Evolutionary conservation across 202 grass and related monocot species (phyloP).

Genomic region (Saccharum hybrid): DNA sequence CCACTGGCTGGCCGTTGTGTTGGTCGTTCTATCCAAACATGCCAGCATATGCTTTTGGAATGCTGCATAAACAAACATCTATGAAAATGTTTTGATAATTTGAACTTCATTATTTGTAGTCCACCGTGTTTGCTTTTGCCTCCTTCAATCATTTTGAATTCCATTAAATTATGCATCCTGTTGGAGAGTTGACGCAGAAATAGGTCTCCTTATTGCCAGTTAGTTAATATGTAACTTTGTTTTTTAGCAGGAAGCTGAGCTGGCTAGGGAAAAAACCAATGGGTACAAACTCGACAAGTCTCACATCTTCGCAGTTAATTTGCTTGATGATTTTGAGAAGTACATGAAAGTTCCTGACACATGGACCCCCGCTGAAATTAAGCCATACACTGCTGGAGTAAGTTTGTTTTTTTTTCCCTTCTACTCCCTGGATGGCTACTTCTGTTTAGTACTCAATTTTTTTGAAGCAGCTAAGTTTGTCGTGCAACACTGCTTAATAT

Average conservation of each 20-base stretch:
- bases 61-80: neutral
- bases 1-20: neutral
- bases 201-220: neutral
- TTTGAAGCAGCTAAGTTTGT: neutral
- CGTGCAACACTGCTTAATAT: neutral
- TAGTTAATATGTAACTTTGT: slow-evolving; percentile 5
- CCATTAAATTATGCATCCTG: neutral
- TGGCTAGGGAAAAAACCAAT: slow-evolving; percentile 89
- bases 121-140: neutral
- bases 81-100: neutral
- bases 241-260: slow-evolving; percentile 76
- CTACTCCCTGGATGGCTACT: neutral
- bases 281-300: slow-evolving; percentile 90
- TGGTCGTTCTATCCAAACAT: neutral
- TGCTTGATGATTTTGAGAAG: slow-evolving; percentile 91
- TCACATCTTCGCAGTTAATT: slow-evolving; percentile 85
- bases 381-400: slow-evolving; percentile 86
- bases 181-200: neutral
- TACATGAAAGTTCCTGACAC: slow-evolving; percentile 88
- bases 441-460: neutral
- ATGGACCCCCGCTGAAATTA: slow-evolving; percentile 92
- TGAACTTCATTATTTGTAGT: neutral
- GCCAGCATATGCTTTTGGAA: neutral
- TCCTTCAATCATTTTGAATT: neutral
- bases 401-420: slow-evolving; percentile 17